Conservation (phyloP, 768 basidiomycete species). For the Suillus clintonianus region DNA sequence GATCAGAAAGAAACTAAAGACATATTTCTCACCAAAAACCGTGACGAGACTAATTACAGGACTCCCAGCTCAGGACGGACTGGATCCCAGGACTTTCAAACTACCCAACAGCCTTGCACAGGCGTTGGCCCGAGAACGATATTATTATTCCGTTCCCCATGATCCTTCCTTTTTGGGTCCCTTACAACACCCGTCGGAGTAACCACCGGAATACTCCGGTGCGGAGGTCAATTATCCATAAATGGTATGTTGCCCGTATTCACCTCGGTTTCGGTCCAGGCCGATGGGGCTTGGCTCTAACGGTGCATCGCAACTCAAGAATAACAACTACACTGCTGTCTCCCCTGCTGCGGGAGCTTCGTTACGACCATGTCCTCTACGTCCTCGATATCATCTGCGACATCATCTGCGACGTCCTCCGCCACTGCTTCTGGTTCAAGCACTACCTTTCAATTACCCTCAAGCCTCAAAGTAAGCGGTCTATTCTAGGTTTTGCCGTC, state of each 20-base stretch:
- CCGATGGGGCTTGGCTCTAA: background rate
- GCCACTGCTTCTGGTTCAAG: slow-evolving; percentile 39
- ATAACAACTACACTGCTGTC: slow-evolving; percentile 6
- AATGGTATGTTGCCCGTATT: slow-evolving; percentile 12
- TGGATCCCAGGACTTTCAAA: slow-evolving; percentile 3
- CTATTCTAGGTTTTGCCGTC: background rate
- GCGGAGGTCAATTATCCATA: slow-evolving; percentile 7
- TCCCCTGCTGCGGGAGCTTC: slow-evolving; percentile 1
- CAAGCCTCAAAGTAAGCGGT: slow-evolving; percentile 53
- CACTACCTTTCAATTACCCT: slow-evolving; percentile 36
- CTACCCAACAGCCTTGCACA: slow-evolving; percentile 4
- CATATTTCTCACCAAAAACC: background rate
- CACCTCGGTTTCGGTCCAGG: background rate
- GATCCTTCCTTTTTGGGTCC: slow-evolving; percentile 1
- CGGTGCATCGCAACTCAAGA: slow-evolving; percentile 16
- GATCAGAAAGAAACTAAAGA: background rate
- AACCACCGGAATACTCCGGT: background rate
- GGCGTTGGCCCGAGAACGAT: slow-evolving; percentile 1
- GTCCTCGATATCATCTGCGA: slow-evolving; percentile 5
- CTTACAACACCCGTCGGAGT: slow-evolving; percentile 2
- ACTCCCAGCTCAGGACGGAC: background rate
- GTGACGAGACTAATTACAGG: background rate
- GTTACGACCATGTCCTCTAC: slow-evolving; percentile 32
- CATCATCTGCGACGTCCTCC: slow-evolving; percentile 29
- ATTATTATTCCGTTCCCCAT: slow-evolving; percentile 5